Conservation (phyloP, 2,329 filamentous ascomycete species). For the Claviceps paspali region DNA sequence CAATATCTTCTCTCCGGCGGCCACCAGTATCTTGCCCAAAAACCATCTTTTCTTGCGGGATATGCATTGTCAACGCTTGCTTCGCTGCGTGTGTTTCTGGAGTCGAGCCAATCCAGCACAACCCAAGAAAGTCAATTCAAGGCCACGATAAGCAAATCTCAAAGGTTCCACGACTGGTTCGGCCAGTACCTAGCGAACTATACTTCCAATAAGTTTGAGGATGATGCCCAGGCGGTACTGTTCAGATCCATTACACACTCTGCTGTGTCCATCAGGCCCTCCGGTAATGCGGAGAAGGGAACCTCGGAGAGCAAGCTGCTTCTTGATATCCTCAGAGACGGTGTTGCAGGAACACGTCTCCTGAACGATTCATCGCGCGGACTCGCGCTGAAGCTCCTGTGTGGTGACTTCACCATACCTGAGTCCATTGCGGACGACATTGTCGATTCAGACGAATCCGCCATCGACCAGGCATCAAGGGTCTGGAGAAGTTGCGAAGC, state of each 20-base stretch:
- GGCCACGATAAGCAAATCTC: conserved; percentile 60
- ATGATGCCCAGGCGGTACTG: conserved; percentile 32
- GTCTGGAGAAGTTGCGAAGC: conserved; percentile 64
- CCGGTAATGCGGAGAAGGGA: conserved; percentile 53
- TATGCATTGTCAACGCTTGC: conserved; percentile 66
- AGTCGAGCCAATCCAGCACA: conserved; percentile 59
- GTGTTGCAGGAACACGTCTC: conserved; percentile 42
- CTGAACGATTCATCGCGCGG: conserved; percentile 56
- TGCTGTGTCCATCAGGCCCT: conserved; percentile 49
- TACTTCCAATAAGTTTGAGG: conserved; percentile 34
- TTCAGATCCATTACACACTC: conserved; percentile 55
- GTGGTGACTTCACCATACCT: conserved; percentile 53
- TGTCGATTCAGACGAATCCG: conserved; percentile 50
- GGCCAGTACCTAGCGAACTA: conserved; percentile 51
- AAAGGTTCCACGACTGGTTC: conserved; percentile 68
- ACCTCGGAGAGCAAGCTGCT: conserved; percentile 69
- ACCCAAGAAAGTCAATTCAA: conserved; percentile 75
- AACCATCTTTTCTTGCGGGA: conserved; percentile 65
- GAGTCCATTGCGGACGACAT: conserved; percentile 39
- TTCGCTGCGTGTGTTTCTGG: conserved; percentile 61
- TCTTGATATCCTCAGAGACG: conserved; percentile 65
- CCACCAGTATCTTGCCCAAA: conserved; percentile 42
- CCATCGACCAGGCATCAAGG: conserved; percentile 44
- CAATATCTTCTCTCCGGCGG: conserved; percentile 69
- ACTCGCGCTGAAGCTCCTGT: conserved; percentile 58